phyloP scores from a whole-genome alignment of 140 eudicot genomes.

The Cichorium intybus region DNA sequence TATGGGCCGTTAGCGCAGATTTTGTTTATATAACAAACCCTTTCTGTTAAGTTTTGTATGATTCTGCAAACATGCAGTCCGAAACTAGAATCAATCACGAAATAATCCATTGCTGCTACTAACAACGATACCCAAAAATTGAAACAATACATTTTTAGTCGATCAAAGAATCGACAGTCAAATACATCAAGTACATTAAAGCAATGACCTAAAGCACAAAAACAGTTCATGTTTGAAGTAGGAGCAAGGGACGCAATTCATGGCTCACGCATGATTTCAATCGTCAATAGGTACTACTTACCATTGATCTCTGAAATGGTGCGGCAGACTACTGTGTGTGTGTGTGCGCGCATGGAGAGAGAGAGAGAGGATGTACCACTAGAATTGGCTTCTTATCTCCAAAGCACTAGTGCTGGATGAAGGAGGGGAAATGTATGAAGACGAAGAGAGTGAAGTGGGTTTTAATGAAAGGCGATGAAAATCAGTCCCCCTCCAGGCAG shows the following conservation, averaged over 20 bases:
- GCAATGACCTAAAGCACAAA: background rate
- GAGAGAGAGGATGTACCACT: conserved; percentile 13
- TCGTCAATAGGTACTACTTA: background rate
- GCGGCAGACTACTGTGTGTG: background rate
- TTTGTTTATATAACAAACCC: background rate
- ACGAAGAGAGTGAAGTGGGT: conserved; percentile 14
- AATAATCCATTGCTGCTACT: background rate
- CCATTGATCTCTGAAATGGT: background rate
- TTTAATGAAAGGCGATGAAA: conserved; percentile 4
- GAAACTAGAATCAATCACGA: background rate
- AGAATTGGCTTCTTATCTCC: conserved; percentile 5
- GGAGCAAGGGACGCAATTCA: background rate
- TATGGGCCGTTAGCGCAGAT: background rate
- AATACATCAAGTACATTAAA: background rate
- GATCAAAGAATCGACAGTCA: background rate
- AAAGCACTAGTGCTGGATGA: conserved; percentile 14
- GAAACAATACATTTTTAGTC: background rate
- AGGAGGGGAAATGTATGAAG: background rate
- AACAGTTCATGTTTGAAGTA: background rate
- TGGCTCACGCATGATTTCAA: conserved; percentile 6
- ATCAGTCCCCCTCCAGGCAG: background rate
- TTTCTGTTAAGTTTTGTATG: background rate
- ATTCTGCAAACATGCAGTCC: background rate
- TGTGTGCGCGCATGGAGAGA: conserved; percentile 10
- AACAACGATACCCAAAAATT: background rate